Conservation (phyloP, 129 eudicot species). For the Daucus carota region DNA sequence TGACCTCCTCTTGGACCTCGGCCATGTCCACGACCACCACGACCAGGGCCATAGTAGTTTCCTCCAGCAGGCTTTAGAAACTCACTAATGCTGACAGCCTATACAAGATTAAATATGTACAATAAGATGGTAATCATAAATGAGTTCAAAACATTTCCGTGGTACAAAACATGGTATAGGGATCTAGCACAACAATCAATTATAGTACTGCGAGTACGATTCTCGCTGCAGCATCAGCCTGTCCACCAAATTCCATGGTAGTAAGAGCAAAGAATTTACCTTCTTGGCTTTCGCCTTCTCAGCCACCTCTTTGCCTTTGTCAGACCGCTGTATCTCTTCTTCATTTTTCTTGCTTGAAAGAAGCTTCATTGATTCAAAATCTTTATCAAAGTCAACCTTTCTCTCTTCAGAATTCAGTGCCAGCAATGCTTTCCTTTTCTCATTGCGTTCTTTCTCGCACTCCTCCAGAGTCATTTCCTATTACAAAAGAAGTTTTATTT, state of each 20-base stretch:
- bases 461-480: conserved; percentile 92
- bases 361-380: conserved; percentile 63
- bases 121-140: not conserved
- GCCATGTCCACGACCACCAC: conserved; percentile 61
- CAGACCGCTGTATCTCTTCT: conserved; percentile 79
- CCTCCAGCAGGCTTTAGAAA: conserved; percentile 73
- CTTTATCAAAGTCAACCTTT: conserved; percentile 63
- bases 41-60: conserved; percentile 28
- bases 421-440: conserved; percentile 71
- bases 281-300: conserved; percentile 73
- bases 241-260: not conserved
- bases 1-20: conserved; percentile 51
- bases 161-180: not conserved
- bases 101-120: not conserved
- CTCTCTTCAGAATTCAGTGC: conserved; percentile 56
- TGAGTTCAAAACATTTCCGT: not conserved
- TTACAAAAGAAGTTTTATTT: not conserved
- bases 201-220: conserved; percentile 14
- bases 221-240: conserved; percentile 36
- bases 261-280: conserved; percentile 21
- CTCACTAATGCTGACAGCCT: conserved; percentile 75
- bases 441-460: conserved; percentile 81
- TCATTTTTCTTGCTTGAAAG: conserved; percentile 74
- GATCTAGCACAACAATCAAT: no score
- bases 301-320: conserved; percentile 76